Evolutionary conservation across 2,329 filamentous ascomycete genomes (phyloP), one percentile per base, ranked within the genome.

Genomic region (Gnomoniopsis smithogilvyi): DNA sequence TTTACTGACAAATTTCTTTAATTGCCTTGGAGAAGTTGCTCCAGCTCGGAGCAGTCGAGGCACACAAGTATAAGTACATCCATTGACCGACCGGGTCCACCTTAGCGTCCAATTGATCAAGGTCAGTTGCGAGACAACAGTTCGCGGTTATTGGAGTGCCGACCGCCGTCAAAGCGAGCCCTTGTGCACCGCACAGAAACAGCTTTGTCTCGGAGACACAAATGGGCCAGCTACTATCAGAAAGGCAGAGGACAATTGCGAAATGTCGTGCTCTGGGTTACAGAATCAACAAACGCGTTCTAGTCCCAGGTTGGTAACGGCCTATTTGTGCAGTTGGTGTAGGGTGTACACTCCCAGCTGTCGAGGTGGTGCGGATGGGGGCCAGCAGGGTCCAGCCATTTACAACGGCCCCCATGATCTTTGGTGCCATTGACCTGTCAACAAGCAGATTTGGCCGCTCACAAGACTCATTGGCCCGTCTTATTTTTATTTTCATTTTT

Each of bases 281-380:
- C n/a, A n/a, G n/a, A n/a, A n/a, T n/a, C n/a, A n/a, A n/a, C 38
- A 24, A 36, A 8, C 49, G 54, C 26, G 26, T 36, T 41, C 34
- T 36, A 26, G 36, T 36, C 30, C 58, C 51, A 49, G 48, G 30
- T 38, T 54, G 46, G 45, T 36, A 50, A 47, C 49, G 33, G 38
- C 41, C 49, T n/a, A n/a, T 21, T 36, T 12, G 41, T 24, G 30
- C 15, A 8, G 33, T 26, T 12, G 34, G 26, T 24, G 7, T 19
- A 47, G n/a, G 58, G 58, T 60, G 58, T 60, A 41, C 58, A 58
- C 58, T 58, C 58, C 54, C 53, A 21, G 11, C 26, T n/a, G n/a
- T n/a, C n/a, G n/a, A n/a, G 19, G 51, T 30, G 55, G 45, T 59
- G 56, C 50, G 43, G 59, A 51, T 49, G 43, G 41, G 59, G 38